Conservation (phyloP, 2,329 filamentous ascomycete species). For the Venturia pyrina region DNA sequence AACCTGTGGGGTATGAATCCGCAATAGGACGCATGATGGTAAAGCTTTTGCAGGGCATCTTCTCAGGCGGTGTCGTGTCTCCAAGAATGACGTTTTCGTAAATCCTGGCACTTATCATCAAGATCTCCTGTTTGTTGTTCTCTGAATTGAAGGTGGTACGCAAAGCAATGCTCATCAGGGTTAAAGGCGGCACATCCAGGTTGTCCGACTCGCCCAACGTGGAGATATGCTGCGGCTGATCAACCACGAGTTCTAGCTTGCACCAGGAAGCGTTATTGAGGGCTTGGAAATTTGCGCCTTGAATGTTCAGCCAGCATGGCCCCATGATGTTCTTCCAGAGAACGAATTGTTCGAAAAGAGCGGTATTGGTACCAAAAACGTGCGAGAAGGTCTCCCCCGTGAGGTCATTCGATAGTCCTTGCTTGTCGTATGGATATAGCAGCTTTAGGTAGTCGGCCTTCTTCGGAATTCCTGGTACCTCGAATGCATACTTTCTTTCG, state of each 20-base stretch:
- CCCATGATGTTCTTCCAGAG: slow-evolving; percentile 99
- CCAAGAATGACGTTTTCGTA: slow-evolving; percentile 84
- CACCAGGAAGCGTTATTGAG: slow-evolving; percentile 94
- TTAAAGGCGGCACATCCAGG: slow-evolving; percentile 74
- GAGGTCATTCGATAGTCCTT: slow-evolving; percentile 57
- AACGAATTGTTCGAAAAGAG: slow-evolving; percentile 95
- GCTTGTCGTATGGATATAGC: slow-evolving; percentile 88
- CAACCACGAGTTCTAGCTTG: slow-evolving; percentile 81
- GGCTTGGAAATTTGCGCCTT: slow-evolving; percentile 70
- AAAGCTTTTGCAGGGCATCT: slow-evolving; percentile 81
- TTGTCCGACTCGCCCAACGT: slow-evolving; percentile 68
- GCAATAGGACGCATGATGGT: slow-evolving; percentile 79
- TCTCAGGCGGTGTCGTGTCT: slow-evolving; percentile 81
- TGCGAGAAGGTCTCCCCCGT: slow-evolving; percentile 86
- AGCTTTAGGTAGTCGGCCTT: slow-evolving; percentile 89
- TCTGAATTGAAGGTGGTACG: slow-evolving; percentile 81
- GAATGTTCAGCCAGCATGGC: slow-evolving; percentile 90
- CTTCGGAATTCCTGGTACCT: slow-evolving; percentile 74
- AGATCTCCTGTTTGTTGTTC: slow-evolving; percentile 92
- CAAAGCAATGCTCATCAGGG: slow-evolving; percentile 89
- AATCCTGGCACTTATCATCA: slow-evolving; percentile 81
- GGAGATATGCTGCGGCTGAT: slow-evolving; percentile 66
- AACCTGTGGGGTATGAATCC: slow-evolving; percentile 70
- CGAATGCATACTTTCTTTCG: slow-evolving; percentile 89
- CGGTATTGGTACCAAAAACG: slow-evolving; percentile 87